Conservation (phyloP, 805 yeast genomes). For the Pichia ethanolica region DNA sequence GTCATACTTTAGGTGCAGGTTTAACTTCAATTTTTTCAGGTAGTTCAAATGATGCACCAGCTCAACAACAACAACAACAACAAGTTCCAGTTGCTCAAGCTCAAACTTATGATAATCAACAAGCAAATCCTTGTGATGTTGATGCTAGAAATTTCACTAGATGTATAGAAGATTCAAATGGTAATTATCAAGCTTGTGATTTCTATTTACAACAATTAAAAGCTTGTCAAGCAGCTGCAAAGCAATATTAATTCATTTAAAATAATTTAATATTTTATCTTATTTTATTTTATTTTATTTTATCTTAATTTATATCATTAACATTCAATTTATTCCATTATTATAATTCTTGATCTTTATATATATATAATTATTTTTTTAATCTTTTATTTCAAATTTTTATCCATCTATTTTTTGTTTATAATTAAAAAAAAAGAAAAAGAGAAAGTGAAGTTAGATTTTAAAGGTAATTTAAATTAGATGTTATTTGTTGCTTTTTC, state of each 20-base stretch:
- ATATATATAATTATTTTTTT: background rate
- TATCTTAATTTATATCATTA: background rate
- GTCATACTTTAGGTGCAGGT: constrained; percentile 96
- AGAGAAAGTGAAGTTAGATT: too few species aligned
- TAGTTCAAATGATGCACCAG: constrained; percentile 34
- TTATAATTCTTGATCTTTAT: background rate
- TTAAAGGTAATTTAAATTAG: too few species aligned
- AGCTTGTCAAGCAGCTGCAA: constrained; percentile 93
- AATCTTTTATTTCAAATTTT: background rate
- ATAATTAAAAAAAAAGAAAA: too few species aligned
- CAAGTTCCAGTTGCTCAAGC: constrained; percentile 24
- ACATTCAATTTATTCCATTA: constrained; percentile 2
- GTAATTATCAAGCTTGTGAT: constrained; percentile 96
- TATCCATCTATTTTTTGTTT: too few species aligned
- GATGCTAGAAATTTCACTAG: constrained; percentile 94
- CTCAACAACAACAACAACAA: constrained; percentile 31
- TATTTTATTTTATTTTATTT: background rate
- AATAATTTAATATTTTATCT: too few species aligned
- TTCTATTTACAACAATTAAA: constrained; percentile 94
- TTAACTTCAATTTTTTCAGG: constrained; percentile 85
- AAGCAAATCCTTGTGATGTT: constrained; percentile 65
- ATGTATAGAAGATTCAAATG: constrained; percentile 88
- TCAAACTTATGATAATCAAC: constrained; percentile 29
- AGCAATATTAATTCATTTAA: constrained; percentile 48
- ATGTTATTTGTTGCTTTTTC: too few species aligned